Base-by-base conservation (phyloP, 805 yeast genomes). In the Candida mattraensis region DNA sequence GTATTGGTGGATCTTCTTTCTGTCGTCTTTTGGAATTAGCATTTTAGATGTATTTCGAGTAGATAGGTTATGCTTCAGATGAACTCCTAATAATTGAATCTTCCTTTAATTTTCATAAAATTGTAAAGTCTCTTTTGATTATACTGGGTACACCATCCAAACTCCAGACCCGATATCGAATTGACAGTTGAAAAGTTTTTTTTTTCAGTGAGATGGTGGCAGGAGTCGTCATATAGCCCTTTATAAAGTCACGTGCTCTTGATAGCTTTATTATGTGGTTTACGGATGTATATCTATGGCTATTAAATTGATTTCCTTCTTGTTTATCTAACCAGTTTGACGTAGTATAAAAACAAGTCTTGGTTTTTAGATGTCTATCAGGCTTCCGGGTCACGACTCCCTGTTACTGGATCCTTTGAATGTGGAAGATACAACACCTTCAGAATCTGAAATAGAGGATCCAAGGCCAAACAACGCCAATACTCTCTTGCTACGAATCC, bases 11-110 rank as follows among this genome's bases (percentile, higher is more conserved):
- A 93, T 93, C 89, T 87, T 87, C 80, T 87, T 87, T 84, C 99
- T 89, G 74, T 93, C 99, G 76, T 87, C 95, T 79, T 87, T 93
- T 78, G 99, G 98, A 82, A 93, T 93, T 80, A 93, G 83, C 99
- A 93, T 93, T n/a, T n/a, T n/a, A n/a, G 67, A 60, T 80, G 74
- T 58, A 55, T 38, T 42, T 18, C 37, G 30, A 30, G 39, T 26
- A 30, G 34, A 28, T 36, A 30, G 29, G 25, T 33, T 15, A 13
- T 7, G 7, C 9, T 27, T 20, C 16, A 15, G 19, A 27, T 21
- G 9, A 9, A 21, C 23, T 21, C 9, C 11, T 11, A 21, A 9
- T 9, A 9, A 21, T 21, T 9, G 9, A 21, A 9, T 15, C 19
- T 15, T 20, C 7, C 16, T 9, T 10, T 27, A 11, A 8, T 7